Base-by-base conservation (phyloP, 768 basidiomycete species). In the Lactarius akahatsu region DNA sequence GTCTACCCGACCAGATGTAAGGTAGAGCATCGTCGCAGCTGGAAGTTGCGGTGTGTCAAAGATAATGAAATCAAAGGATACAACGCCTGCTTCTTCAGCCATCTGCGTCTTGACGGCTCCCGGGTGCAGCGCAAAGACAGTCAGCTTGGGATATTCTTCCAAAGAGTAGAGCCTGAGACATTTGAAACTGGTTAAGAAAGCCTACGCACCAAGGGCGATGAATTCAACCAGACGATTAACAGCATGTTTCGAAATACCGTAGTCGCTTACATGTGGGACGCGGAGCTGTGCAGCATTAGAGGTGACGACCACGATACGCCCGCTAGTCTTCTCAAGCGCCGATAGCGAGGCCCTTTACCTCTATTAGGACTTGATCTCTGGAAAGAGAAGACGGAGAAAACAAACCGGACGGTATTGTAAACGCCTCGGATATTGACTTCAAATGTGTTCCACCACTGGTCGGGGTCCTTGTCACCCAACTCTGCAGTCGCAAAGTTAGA, bases 21-120 rank as follows among this genome's bases (percentile, higher is more conserved):
- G 38, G 5, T 40, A 40, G 38, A 40, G 38, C 38, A 40, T 40
- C 15, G 73, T 72, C 0, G 73, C 71, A 8, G 71, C 72, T 15
- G 73, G 72, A 9, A 74, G 66, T 43, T 69, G 66, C 1, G 70
- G 36, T 3, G 70, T 68, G 61, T 73, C 72, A 18, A 65, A 59
- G 32, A 65, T 54, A 20, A 26, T 11, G 36, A n/a, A 26, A 13
- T 40, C 45, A 56, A 30, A 55, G 50, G 8, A 63, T 67, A 13
- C 63, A 62, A 54, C 65, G 59, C 9, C 63, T 40, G 20, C 10
- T 13, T 40, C 36, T 34, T 40, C n/a, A n/a, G 23, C 9, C 3
- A 55, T 36, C 20, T 59, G 43, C 4, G 67, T 68, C 30, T 34
- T 23, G 40, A 68, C 52, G 34, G 23, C 23, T 23, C 67, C 62